phyloP scores from a whole-genome alignment of 2,329 filamentous ascomycete species.

The Stenocarpella maydis region DNA sequence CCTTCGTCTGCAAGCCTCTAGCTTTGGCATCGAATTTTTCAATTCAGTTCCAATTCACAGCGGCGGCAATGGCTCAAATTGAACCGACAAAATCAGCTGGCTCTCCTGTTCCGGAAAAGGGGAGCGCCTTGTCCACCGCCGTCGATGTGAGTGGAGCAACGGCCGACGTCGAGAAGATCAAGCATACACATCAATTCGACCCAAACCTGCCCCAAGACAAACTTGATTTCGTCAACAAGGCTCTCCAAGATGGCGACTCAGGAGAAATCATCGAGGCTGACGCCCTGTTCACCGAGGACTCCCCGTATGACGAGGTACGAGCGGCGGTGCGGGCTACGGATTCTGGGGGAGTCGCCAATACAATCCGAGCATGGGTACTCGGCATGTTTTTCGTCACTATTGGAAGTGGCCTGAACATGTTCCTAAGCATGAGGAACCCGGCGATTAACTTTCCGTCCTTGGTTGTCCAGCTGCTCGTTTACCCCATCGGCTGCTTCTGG shows the following conservation, averaged over 20 bases:
- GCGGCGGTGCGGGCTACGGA: conserved; percentile 56
- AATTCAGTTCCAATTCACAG: neutral
- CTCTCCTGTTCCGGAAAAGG: conserved; percentile 23
- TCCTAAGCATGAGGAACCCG: conserved; percentile 47
- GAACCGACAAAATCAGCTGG: neutral
- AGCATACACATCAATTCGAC: conserved; percentile 46
- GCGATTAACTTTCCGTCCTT: conserved; percentile 48
- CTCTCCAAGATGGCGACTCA: conserved; percentile 43
- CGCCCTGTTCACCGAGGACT: conserved; percentile 46
- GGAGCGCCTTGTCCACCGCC: neutral
- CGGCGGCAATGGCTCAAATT: conserved; percentile 4
- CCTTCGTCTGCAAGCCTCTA: neutral
- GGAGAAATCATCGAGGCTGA: conserved; percentile 45
- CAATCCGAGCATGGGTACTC: conserved; percentile 54
- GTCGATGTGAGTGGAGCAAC: conserved; percentile 30
- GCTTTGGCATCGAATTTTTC: neutral
- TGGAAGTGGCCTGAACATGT: conserved; percentile 50
- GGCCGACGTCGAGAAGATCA: conserved; percentile 42
- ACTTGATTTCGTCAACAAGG: conserved; percentile 44
- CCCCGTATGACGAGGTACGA: conserved; percentile 51
- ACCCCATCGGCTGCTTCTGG: conserved; percentile 54
- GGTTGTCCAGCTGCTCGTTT: conserved; percentile 52
- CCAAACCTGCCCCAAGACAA: conserved; percentile 47
- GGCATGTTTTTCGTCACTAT: conserved; percentile 54
- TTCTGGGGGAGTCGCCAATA: conserved; percentile 52